Evolutionary conservation across 2,329 filamentous ascomycete genomes (phyloP).

Genomic region (Fusarium staphyleae): DNA sequence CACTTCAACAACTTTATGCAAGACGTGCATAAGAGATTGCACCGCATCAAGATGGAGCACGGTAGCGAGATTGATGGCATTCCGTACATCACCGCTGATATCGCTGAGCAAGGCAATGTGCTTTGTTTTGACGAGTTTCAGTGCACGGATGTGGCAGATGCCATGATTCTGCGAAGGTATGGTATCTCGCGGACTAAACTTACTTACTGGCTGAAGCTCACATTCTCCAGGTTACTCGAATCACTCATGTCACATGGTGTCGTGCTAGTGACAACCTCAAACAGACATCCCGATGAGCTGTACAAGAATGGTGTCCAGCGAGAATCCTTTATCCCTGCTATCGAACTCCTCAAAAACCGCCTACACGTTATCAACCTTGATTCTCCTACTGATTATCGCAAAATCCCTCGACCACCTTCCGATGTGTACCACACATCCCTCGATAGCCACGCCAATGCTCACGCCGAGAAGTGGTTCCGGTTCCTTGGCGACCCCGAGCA

Average conservation of each 20-base stretch:
- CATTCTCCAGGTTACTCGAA: constrained; percentile 71
- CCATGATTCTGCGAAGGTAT: constrained; percentile 89
- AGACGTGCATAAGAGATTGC: constrained; percentile 88
- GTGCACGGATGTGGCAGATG: constrained; percentile 96
- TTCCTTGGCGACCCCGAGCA: constrained; percentile 88
- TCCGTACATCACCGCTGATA: constrained; percentile 92
- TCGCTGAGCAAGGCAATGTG: constrained; percentile 83
- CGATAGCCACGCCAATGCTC: constrained; percentile 75
- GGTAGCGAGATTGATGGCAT: constrained; percentile 90
- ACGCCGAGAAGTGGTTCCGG: constrained; percentile 94
- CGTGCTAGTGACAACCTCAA: constrained; percentile 93
- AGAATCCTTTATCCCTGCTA: constrained; percentile 93
- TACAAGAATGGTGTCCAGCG: constrained; percentile 99
- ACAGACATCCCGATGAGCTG: constrained; percentile 93
- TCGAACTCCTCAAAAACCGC: constrained; percentile 84
- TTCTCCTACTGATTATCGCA: constrained; percentile 95
- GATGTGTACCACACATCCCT: constrained; percentile 94
- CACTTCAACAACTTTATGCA: constrained; percentile 99
- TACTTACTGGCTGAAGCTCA: constrained; percentile 16
- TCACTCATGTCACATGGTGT: constrained; percentile 96
- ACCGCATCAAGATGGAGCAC: constrained; percentile 87
- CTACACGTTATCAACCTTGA: constrained; percentile 93
- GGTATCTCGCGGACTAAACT: constrained; percentile 2
- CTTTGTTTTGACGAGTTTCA: constrained; percentile 99
- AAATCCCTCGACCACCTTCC: constrained; percentile 90